These are phyloP conservation scores for Metarhizium robertsii DNA, from an alignment of 2,329 filamentous ascomycete species.

Conservation along the genomic window DNA sequence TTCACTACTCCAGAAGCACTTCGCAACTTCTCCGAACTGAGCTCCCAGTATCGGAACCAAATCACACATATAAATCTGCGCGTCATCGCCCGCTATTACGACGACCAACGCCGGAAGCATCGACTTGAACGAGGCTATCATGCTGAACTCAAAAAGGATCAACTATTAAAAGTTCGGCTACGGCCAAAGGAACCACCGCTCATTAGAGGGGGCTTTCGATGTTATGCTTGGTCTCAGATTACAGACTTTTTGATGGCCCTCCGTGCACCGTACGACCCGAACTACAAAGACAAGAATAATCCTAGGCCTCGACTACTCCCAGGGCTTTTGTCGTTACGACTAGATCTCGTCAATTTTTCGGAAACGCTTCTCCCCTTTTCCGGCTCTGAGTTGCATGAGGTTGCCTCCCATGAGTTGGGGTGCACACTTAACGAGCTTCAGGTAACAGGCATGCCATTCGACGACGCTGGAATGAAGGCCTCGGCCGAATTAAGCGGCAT, in stretches of 20 bases:
- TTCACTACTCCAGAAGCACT: conserved; percentile 45
- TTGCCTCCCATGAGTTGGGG: conserved; percentile 44
- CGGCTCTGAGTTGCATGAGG: conserved; percentile 38
- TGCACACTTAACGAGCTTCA: conserved; percentile 44
- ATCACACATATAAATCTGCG: conserved; percentile 40
- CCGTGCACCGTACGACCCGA: conserved; percentile 39
- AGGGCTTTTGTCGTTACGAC: conserved; percentile 34
- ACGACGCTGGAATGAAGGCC: conserved; percentile 37
- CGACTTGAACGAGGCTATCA: conserved; percentile 34
- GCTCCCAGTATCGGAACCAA: conserved; percentile 29
- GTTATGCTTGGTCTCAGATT: conserved; percentile 45
- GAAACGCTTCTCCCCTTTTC: conserved; percentile 35
- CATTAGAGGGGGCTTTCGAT: conserved; percentile 41
- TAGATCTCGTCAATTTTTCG: conserved; percentile 47
- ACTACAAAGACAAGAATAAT: conserved; percentile 22
- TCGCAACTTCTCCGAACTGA: conserved; percentile 38
- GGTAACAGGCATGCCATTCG: conserved; percentile 41
- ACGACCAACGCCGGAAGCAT: conserved; percentile 36
- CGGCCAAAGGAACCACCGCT: conserved; percentile 36
- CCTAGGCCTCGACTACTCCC: conserved; percentile 36
- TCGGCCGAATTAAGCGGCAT: conserved; percentile 40
- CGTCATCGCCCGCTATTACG: conserved; percentile 46
- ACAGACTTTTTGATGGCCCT: conserved; percentile 42
- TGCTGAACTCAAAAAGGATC: conserved; percentile 29
- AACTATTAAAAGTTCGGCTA: conserved; percentile 31